Evolutionary conservation across 495 filamentous ascomycete species (phyloP).

Genomic region (Poronia punctata): DNA sequence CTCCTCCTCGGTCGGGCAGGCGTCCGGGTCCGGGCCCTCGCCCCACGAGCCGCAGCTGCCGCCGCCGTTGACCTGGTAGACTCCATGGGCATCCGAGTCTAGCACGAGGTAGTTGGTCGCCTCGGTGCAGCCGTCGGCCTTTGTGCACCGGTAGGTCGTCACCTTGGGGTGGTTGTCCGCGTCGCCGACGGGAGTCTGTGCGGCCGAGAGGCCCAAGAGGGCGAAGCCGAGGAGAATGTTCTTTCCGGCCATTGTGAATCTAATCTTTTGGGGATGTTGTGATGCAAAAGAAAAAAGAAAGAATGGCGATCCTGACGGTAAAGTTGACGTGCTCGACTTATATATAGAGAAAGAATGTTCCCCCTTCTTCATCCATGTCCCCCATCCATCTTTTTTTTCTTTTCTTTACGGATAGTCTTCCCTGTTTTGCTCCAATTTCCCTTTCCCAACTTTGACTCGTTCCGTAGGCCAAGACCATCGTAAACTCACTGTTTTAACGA

Average conservation of each 20-base stretch:
- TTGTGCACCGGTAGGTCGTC: constrained; percentile 43
- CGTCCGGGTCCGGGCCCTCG: constrained; percentile 33
- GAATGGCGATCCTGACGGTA: too few species aligned
- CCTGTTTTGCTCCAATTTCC: background rate
- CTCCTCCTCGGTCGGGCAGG: constrained; percentile 43
- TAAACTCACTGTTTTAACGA: constrained; percentile 1
- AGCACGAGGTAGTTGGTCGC: constrained; percentile 41
- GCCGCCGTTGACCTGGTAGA: constrained; percentile 36
- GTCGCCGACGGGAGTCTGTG: constrained; percentile 21
- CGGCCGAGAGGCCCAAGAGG: constrained; percentile 15
- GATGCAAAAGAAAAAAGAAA: too few species aligned
- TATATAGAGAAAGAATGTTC: constrained; percentile 2
- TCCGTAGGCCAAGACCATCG: constrained; percentile 7
- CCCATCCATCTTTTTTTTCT: background rate
- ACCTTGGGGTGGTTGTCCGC: constrained; percentile 47
- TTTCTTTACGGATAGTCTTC: constrained; percentile 1
- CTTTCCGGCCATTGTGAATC: constrained; percentile 15
- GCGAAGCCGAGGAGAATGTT: constrained; percentile 19
- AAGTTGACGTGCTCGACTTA: constrained; percentile 5
- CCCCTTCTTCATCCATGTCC: background rate
- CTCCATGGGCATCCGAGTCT: constrained; percentile 41
- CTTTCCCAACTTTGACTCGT: constrained; percentile 8
- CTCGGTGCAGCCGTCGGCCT: constrained; percentile 36
- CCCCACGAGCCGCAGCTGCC: constrained; percentile 35
- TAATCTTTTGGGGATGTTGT: too few species aligned